Conservation (phyloP, 768 basidiomycete species). For the Tephrocybe sp. region DNA sequence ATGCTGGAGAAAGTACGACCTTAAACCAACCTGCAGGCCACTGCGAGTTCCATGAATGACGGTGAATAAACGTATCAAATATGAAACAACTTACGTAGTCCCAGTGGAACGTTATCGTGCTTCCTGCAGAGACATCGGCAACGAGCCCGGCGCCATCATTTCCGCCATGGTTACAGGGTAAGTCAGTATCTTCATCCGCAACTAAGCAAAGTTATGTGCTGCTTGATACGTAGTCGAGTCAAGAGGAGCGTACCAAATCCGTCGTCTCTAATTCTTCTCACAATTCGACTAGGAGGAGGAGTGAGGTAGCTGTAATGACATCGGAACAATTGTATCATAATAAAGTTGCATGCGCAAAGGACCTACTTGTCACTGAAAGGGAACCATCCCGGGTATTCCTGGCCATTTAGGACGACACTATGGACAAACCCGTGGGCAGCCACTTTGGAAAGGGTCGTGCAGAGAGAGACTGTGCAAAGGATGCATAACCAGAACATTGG, state of each 20-base stretch:
- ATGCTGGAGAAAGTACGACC: slow-evolving; percentile 4
- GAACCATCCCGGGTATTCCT: slow-evolving; percentile 37
- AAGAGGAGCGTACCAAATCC: slow-evolving; percentile 27
- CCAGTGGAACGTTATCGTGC: slow-evolving; percentile 44
- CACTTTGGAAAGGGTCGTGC: slow-evolving; percentile 1
- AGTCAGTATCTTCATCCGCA: slow-evolving; percentile 31
- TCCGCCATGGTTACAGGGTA: slow-evolving; percentile 45
- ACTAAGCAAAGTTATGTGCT: slow-evolving; percentile 15
- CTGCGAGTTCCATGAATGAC: slow-evolving; percentile 17
- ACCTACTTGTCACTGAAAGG: slow-evolving; percentile 38
- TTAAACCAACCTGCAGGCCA: slow-evolving; percentile 35
- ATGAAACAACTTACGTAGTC: slow-evolving; percentile 42
- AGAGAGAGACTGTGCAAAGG: not conserved
- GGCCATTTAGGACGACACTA: slow-evolving; percentile 26
- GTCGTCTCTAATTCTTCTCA: slow-evolving; percentile 35
- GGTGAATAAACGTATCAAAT: too few relatives aligned
- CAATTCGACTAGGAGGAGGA: slow-evolving; percentile 26
- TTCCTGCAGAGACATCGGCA: slow-evolving; percentile 40
- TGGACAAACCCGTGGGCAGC: slow-evolving; percentile 37
- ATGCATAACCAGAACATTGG: slow-evolving; percentile 3
- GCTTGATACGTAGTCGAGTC: slow-evolving; percentile 2
- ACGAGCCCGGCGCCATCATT: slow-evolving; percentile 33
- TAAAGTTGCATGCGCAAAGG: slow-evolving; percentile 6
- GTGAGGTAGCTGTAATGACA: slow-evolving; percentile 24
- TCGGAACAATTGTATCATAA: slow-evolving; percentile 7